These are phyloP conservation scores for Cyclotella baltica DNA, from an alignment of 108 stramenopile genomes.

Conservation along the genomic window DNA sequence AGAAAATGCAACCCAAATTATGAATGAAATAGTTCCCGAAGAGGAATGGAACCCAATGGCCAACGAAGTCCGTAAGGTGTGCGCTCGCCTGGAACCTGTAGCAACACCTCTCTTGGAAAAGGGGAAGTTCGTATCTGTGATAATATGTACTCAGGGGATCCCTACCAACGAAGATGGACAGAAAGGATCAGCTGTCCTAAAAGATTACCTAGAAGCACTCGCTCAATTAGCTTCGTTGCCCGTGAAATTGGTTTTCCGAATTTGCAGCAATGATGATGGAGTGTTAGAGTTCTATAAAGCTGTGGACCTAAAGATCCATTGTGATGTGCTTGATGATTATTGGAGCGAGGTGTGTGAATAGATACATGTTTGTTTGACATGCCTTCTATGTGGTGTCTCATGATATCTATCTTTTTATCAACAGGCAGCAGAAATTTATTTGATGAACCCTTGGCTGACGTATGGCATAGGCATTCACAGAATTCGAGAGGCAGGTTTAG, in stretches of 20 bases:
- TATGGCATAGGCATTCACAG: constrained; percentile 60
- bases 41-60: background rate
- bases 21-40: background rate
- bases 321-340: constrained; percentile 61
- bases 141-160: constrained; percentile 61
- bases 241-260: constrained; percentile 35
- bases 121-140: constrained; percentile 39
- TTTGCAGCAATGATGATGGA: constrained; percentile 48
- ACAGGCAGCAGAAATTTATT: constrained; percentile 45
- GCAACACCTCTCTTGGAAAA: constrained; percentile 22
- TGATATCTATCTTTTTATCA: background rate
- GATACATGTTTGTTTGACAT: background rate
- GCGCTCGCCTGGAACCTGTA: background rate
- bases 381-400: background rate
- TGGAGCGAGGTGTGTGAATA: constrained; percentile 43
- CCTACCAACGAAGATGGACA: constrained; percentile 49
- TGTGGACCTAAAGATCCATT: constrained; percentile 37
- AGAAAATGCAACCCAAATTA: too few species aligned
- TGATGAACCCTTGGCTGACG: constrained; percentile 58
- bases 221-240: constrained; percentile 16
- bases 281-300: constrained; percentile 51
- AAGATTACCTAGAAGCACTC: constrained; percentile 22
- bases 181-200: constrained; percentile 5
- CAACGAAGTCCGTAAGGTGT: background rate
- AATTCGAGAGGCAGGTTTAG: constrained; percentile 49